Evolutionary conservation across 116 monocot genomes (phyloP).

Genomic region (Thalassia testudinum): DNA sequence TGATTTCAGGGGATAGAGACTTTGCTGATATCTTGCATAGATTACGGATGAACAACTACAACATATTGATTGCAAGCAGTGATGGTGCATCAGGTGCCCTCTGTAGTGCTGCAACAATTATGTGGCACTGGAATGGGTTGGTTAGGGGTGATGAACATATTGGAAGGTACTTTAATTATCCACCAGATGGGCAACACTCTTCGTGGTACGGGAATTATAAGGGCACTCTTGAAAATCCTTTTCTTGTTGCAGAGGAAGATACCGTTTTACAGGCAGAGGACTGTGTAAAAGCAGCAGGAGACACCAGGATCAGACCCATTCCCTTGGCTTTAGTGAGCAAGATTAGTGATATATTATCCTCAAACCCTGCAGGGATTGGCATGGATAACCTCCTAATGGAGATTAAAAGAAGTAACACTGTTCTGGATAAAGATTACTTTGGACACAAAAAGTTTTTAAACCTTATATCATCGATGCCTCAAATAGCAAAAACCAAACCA

Average conservation of each 20-base stretch:
- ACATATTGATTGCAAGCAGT: conserved; percentile 56
- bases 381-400: conserved; percentile 32
- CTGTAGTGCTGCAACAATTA: conserved; percentile 68
- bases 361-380: conserved; percentile 48
- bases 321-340: conserved; percentile 38
- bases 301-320: conserved; percentile 30
- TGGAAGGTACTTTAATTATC: conserved; percentile 58
- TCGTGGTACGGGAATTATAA: conserved; percentile 91
- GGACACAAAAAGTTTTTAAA: conserved; percentile 65
- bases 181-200: conserved; percentile 70
- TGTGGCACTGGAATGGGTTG: conserved; percentile 78
- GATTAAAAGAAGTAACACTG: conserved; percentile 37
- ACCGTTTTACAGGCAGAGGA: conserved; percentile 25
- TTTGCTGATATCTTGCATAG: conserved; percentile 76
- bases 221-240: conserved; percentile 53
- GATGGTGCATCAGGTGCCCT: conserved; percentile 32
- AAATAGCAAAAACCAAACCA: conserved; percentile 28
- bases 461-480: conserved; percentile 44
- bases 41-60: conserved; percentile 92
- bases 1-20: conserved; percentile 78
- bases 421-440: conserved; percentile 47
- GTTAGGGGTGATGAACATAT: conserved; percentile 36
- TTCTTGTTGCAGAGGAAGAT: conserved; percentile 11
- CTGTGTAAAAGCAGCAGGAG: conserved; percentile 19
- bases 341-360: conserved; percentile 39